Base-by-base conservation (phyloP, 306 rosid species). In the Acacia melanoxylon region DNA sequence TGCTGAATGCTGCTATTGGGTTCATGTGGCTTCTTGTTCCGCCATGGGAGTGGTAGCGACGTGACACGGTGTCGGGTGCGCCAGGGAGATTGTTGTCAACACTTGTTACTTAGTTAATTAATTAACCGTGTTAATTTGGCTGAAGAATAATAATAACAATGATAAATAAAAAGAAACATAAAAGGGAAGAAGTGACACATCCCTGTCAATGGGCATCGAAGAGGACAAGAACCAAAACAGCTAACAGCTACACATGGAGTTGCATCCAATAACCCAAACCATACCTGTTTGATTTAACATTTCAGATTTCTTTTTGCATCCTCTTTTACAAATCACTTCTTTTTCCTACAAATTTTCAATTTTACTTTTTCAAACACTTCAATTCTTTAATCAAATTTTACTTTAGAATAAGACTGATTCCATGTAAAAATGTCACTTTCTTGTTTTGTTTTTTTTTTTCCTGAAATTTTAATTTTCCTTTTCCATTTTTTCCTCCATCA, bases 281-380 rank as follows among this genome's bases (percentile, higher is more conserved):
- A 86, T 15, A 69, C 90, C 74, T 69, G 86, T 84, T 86, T 87
- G 98, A 92, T 94, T 92, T 91, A 97, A 94, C 97, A 81, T 92
- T 89, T 92, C 97, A 89, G 98, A 94, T 94, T 94, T 52, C 91
- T 83, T 82, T 87, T 85, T 87, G n/a, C 82, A 72, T 72, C 88
- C 67, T 74, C 78, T 70, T 89, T 1, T 70, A 84, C 90, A 88
- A 83, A 27, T 74, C 15, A 65, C 44, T 29, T 24, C 31, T 16
- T 58, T 58, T 58, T 51, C 20, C 8, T 3, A 51, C 17, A 2
- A 4, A 15, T 49, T 49, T 4, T 51, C 8, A 16, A 15, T 51
- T 51, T 51, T 10, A 10, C 13, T 0, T 44, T 44, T 9, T 44
- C 13, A 44, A 2, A 11, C 46, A 44, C 46, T 9, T 8, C 14